Evolutionary conservation across 176 grass and related monocot species (phyloP).

Genomic region (Echinochloa phyllopogon): DNA sequence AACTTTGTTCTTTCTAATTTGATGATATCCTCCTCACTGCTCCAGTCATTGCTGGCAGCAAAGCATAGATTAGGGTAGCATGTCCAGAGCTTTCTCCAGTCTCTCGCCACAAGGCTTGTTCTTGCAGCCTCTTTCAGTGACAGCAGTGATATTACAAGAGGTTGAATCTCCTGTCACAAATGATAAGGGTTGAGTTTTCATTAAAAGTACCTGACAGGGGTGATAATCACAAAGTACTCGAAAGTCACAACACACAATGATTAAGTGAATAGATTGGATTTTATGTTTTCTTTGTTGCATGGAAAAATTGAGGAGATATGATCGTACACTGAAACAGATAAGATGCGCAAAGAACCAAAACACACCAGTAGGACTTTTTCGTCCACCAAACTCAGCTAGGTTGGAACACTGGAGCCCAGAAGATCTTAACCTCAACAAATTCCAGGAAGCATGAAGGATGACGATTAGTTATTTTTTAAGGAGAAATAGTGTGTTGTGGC

Average conservation of each 20-base stretch:
- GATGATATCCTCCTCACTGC: neutral
- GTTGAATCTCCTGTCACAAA: conserved; percentile 9
- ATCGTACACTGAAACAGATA: neutral
- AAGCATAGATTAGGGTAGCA: neutral
- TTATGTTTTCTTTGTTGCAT: too few species aligned
- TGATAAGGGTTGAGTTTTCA: neutral
- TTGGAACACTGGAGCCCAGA: neutral
- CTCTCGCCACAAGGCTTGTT: conserved; percentile 5
- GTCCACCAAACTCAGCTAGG: too few species aligned
- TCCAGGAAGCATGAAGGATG: neutral
- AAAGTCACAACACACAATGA: neutral
- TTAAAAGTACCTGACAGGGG: neutral
- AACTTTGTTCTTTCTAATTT: conserved; percentile 7
- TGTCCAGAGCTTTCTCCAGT: conserved; percentile 22
- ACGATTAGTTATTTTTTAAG: too few species aligned
- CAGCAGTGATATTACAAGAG: conserved; percentile 8
- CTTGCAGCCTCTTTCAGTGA: neutral
- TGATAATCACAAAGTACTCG: too few species aligned
- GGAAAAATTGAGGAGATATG: neutral
- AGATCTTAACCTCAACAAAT: neutral
- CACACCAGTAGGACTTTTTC: neutral
- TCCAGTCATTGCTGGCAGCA: too few species aligned
- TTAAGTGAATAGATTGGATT: too few species aligned
- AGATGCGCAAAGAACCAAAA: neutral
- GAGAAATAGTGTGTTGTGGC: too few species aligned